phyloP scores from a whole-genome alignment of 371 early-diverging fungal genomes.

The Actinomortierella ambigua region DNA sequence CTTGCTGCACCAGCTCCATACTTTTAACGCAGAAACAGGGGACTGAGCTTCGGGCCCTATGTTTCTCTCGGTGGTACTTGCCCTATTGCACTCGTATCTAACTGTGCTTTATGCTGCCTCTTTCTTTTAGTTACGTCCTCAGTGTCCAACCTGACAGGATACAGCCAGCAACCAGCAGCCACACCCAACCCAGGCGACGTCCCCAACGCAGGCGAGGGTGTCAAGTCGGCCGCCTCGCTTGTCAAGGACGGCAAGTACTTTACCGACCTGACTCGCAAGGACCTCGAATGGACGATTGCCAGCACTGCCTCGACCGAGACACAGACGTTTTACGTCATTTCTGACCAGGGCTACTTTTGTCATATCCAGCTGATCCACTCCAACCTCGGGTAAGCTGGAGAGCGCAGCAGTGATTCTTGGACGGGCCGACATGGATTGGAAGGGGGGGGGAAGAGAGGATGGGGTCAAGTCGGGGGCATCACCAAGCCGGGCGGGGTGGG shows the following conservation, averaged over 20 bases:
- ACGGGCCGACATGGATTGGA: no score
- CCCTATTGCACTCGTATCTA: conserved; percentile 17
- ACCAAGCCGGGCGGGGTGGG: no score
- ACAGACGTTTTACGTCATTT: conserved; percentile 85
- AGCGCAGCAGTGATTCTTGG: no score
- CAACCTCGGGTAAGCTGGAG: conserved; percentile 68
- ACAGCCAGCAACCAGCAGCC: conserved; percentile 11
- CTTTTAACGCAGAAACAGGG: no score
- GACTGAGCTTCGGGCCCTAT: not conserved
- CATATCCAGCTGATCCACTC: conserved; percentile 89
- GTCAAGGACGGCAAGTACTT: conserved; percentile 61
- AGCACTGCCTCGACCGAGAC: conserved; percentile 86
- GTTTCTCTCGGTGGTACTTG: no score
- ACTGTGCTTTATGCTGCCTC: conserved; percentile 25
- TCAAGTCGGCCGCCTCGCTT: conserved; percentile 59
- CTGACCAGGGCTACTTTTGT: conserved; percentile 74
- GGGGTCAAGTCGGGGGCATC: no score
- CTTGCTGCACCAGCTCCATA: no score
- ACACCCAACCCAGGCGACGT: conserved; percentile 40
- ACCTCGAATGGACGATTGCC: conserved; percentile 76
- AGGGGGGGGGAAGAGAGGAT: no score
- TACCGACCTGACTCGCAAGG: conserved; percentile 61
- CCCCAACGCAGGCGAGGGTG: conserved; percentile 44
- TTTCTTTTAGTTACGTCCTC: conserved; percentile 44
- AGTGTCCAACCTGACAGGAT: conserved; percentile 41